Evolutionary conservation across 2,329 filamentous ascomycete species (phyloP).

Genomic region (Fusarium neocosmosporiellum): DNA sequence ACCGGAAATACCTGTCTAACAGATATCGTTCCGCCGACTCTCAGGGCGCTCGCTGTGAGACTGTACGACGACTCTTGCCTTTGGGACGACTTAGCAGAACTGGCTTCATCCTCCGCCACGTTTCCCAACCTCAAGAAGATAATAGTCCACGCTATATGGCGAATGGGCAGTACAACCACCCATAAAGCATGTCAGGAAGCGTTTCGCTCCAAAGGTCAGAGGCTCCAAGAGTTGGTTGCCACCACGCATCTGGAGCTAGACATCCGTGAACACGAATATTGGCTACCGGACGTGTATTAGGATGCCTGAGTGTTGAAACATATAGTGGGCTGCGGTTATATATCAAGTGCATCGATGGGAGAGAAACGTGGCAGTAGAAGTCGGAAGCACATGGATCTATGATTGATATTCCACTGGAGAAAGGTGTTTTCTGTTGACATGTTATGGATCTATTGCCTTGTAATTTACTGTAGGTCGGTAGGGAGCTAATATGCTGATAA

Average conservation of each 20-base stretch:
- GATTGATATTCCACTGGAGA: neutral
- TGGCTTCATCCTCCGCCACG: neutral
- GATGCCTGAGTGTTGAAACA: accelerated
- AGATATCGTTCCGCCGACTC: neutral
- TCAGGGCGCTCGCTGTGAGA: neutral
- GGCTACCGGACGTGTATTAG: neutral
- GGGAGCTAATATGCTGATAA: too few relatives aligned
- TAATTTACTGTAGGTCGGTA: too few relatives aligned
- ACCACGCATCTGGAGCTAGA: neutral
- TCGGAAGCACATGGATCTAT: neutral
- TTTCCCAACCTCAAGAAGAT: neutral
- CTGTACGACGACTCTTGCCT: neutral
- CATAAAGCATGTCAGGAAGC: neutral
- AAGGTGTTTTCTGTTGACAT: neutral
- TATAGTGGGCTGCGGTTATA: neutral
- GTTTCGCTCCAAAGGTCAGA: neutral
- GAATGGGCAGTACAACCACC: neutral
- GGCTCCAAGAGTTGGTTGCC: neutral
- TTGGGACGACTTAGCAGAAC: neutral
- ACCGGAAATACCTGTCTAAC: neutral
- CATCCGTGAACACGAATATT: neutral
- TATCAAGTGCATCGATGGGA: neutral
- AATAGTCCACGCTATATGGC: neutral
- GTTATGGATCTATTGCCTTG: neutral
- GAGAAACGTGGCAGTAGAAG: neutral